These are phyloP conservation scores for Viola odorata DNA, from an alignment of 345 rosid species.

Conservation along the genomic window DNA sequence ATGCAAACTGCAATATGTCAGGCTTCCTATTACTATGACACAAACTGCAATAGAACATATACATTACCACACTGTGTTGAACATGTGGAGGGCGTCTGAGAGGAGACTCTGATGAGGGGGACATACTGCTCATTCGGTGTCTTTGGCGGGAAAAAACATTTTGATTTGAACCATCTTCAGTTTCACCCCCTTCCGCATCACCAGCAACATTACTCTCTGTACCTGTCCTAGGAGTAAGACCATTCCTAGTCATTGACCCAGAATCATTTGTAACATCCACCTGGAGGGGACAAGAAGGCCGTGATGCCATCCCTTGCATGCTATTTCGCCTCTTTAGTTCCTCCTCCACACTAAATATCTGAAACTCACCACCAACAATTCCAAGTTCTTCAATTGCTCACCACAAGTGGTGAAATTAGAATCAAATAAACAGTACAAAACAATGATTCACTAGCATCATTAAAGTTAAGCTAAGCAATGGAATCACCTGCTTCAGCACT, in stretches of 20 bases:
- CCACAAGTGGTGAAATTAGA: not conserved
- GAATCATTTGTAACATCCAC: slow-evolving; percentile 67
- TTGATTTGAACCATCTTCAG: slow-evolving; percentile 55
- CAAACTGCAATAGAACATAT: not conserved
- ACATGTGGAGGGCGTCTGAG: slow-evolving; percentile 57
- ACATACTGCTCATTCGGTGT: slow-evolving; percentile 67
- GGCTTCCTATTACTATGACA: not conserved
- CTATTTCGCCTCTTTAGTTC: slow-evolving; percentile 65
- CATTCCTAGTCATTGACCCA: slow-evolving; percentile 48
- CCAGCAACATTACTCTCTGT: slow-evolving; percentile 52
- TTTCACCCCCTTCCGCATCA: slow-evolving; percentile 67
- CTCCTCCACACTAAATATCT: slow-evolving; percentile 87
- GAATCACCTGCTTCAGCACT: slow-evolving; percentile 72
- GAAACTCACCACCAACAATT: slow-evolving; percentile 13
- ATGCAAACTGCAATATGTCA: not conserved
- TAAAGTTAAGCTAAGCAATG: not conserved
- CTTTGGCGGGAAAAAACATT: slow-evolving; percentile 46
- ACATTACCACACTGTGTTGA: slow-evolving; percentile 55
- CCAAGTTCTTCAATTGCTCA: not conserved
- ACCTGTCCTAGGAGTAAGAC: slow-evolving; percentile 45
- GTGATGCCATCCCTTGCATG: slow-evolving; percentile 40
- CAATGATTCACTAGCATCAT: not conserved
- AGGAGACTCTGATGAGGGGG: slow-evolving; percentile 85
- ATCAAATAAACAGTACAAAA: not conserved
- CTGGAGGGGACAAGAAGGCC: slow-evolving; percentile 60